These are phyloP conservation scores for Mortierella sp. DNA, from an alignment of 371 early-diverging fungal species.

Conservation along the genomic window DNA sequence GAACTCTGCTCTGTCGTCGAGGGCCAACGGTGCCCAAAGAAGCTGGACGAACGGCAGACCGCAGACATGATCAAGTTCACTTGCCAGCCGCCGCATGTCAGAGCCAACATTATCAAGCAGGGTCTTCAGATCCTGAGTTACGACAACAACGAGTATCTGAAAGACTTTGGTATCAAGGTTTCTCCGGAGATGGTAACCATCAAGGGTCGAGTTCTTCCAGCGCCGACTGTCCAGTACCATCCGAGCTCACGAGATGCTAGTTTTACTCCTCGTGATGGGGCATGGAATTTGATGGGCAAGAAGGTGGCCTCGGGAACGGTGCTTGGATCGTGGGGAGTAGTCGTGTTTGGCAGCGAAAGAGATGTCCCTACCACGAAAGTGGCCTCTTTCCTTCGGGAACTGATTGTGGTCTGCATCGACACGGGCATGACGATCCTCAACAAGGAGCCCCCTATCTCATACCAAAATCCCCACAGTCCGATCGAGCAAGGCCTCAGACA, in stretches of 20 bases:
- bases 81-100: constrained; percentile 78
- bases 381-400: constrained; percentile 64
- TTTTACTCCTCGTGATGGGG: constrained; percentile 81
- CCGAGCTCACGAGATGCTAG: constrained; percentile 61
- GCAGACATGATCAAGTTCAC: constrained; percentile 94
- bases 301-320: constrained; percentile 80
- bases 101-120: constrained; percentile 68
- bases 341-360: constrained; percentile 62
- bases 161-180: constrained; percentile 76
- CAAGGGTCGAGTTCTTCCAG: constrained; percentile 76
- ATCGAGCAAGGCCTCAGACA: constrained; percentile 75
- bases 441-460: constrained; percentile 77
- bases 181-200: constrained; percentile 64
- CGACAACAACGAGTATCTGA: constrained; percentile 62
- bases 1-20: constrained; percentile 87
- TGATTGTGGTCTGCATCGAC: constrained; percentile 61
- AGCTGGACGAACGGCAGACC: constrained; percentile 86
- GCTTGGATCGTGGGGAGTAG: constrained; percentile 87
- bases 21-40: constrained; percentile 82
- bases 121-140: constrained; percentile 61
- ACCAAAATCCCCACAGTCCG: constrained; percentile 74
- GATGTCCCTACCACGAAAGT: constrained; percentile 49
- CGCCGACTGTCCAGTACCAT: constrained; percentile 83
- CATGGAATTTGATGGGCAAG: constrained; percentile 94
- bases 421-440: constrained; percentile 70